Evolutionary conservation across 768 basidiomycete species (phyloP).

Genomic region (Serendipita indica): DNA sequence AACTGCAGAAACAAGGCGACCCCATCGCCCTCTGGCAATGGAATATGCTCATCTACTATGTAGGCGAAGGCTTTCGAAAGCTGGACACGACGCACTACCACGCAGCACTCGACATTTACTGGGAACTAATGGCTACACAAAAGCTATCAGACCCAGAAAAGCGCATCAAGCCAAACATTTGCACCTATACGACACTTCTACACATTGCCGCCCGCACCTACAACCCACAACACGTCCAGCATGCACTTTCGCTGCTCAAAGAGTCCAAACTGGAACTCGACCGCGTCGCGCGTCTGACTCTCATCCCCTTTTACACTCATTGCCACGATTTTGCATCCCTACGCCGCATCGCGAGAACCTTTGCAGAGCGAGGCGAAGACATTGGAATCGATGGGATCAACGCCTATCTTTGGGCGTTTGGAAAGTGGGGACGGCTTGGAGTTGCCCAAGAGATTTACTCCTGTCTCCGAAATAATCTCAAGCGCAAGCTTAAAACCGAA

Average conservation of each 20-base stretch:
- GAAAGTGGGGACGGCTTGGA: conserved; percentile 35
- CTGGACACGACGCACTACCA: conserved; percentile 43
- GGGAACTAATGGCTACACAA: conserved; percentile 34
- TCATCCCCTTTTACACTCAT: conserved; percentile 40
- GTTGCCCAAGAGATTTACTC: conserved; percentile 49
- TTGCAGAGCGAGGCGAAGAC: conserved; percentile 35
- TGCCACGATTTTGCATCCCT: conserved; percentile 37
- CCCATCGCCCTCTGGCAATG: conserved; percentile 49
- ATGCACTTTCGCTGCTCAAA: conserved; percentile 39
- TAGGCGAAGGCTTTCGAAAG: conserved; percentile 51
- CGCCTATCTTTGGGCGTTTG: conserved; percentile 55
- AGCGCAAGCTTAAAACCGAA: too few species aligned
- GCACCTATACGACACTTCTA: conserved; percentile 55
- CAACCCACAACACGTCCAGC: conserved; percentile 29
- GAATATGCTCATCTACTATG: conserved; percentile 57
- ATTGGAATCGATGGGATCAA: conserved; percentile 56
- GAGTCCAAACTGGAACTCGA: conserved; percentile 42
- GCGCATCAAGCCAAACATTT: conserved; percentile 40
- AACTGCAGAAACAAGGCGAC: conserved; percentile 41
- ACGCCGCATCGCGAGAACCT: conserved; percentile 37
- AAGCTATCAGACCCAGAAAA: not conserved
- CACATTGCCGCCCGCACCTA: conserved; percentile 44
- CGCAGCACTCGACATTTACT: conserved; percentile 42
- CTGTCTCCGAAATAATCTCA: conserved; percentile 39
- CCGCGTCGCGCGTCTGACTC: conserved; percentile 44